Percentiles rank a stretch among this genome's conserved stretches.
phyloP scores from a whole-genome alignment of 306 rosid species.

The Malus asiatica region DNA sequence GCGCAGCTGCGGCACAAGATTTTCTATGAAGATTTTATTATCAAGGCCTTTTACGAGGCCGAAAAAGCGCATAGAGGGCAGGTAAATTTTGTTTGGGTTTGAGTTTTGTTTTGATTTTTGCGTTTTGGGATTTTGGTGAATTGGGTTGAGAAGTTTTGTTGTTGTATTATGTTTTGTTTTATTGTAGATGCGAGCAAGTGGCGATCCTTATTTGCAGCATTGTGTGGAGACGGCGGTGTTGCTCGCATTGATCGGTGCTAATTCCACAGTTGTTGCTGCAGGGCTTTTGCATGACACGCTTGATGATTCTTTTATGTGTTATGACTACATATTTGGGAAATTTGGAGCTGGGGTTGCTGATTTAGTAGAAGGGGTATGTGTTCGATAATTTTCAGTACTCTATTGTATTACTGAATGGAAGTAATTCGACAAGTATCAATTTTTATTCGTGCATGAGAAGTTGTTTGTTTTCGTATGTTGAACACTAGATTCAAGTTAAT shows the following conservation, averaged over 20 bases:
- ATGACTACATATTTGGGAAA: constrained; percentile 53
- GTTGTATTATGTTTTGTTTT: constrained; percentile 1
- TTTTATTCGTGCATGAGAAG: background rate
- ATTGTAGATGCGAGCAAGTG: constrained; percentile 77
- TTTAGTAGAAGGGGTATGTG: constrained; percentile 87
- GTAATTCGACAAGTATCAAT: background rate
- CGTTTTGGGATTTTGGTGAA: constrained; percentile 7
- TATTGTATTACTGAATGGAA: background rate
- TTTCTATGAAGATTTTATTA: constrained; percentile 69
- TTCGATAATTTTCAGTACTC: background rate
- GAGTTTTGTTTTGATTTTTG: background rate
- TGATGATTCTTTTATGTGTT: constrained; percentile 71
- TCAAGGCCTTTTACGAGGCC: constrained; percentile 88
- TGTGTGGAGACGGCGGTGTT: constrained; percentile 90
- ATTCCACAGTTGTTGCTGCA: constrained; percentile 87
- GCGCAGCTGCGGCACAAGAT: constrained; percentile 82
- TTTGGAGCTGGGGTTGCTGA: constrained; percentile 85
- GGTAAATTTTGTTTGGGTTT: constrained; percentile 32
- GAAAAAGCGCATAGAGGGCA: constrained; percentile 97
- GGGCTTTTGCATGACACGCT: constrained; percentile 96
- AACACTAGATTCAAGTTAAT: background rate
- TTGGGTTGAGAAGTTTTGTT: constrained; percentile 16
- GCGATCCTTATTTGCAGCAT: constrained; percentile 92
- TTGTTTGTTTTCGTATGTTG: background rate
- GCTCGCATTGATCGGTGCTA: constrained; percentile 86